phyloP scores from a whole-genome alignment of 495 filamentous ascomycete genomes.

The Mycothermus thermophilus region DNA sequence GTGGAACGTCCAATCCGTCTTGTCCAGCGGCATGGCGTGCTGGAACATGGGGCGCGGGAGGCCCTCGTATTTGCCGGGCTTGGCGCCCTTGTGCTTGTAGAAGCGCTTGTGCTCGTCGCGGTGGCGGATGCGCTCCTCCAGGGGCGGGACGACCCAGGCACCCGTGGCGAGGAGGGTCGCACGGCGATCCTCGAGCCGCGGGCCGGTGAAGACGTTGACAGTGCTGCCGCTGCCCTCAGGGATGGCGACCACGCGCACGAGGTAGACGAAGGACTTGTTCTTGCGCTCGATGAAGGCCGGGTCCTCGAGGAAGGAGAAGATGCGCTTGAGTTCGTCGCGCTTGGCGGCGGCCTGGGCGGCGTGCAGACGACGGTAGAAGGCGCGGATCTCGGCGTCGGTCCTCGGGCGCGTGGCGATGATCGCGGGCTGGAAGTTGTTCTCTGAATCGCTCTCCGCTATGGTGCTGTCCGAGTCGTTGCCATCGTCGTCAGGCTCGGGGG shows the following conservation, averaged over 20 bases:
- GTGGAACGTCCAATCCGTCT: conserved; percentile 8
- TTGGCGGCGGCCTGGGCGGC: conserved; percentile 1
- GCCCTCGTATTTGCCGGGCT: conserved; percentile 3
- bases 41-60: conserved; percentile 1
- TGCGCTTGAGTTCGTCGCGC: neutral
- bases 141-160: conserved; percentile 16
- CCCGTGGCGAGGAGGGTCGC: conserved; percentile 10
- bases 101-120: conserved; percentile 3
- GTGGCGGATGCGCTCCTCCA: conserved; percentile 10
- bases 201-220: conserved; percentile 14
- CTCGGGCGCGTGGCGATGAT: neutral
- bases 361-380: too few relatives aligned
- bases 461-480: neutral
- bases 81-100: conserved; percentile 3
- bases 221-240: conserved; percentile 1
- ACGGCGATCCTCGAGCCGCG: conserved; percentile 5
- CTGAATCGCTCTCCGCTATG: neutral
- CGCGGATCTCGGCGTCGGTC: neutral
- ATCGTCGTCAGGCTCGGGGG: neutral
- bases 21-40: conserved; percentile 2
- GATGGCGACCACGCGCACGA: conserved; percentile 13
- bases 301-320: conserved; percentile 2
- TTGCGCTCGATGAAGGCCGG: conserved; percentile 3
- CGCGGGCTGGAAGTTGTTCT: neutral
- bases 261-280: conserved; percentile 9